Evolutionary conservation across 169 alveolate species (phyloP), one percentile per base, ranked within the genome.

Genomic region (Blepharisma undulans): DNA sequence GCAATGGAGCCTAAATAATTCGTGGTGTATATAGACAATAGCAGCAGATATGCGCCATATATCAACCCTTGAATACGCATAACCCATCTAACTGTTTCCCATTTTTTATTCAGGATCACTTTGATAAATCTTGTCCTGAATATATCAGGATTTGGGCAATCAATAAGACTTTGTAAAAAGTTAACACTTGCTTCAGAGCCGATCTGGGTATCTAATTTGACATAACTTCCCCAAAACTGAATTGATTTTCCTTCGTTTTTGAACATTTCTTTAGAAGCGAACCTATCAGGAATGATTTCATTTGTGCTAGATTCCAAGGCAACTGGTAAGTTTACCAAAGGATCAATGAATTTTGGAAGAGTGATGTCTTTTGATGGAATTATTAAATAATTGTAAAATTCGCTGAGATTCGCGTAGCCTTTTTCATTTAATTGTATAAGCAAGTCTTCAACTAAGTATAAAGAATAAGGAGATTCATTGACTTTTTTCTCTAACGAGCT

Each of bases 321-420:
- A 27, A 86, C 30, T 1, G 48, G 60, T 16, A 71, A 61, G 2
- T 14, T 86, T n/a, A 10, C 48, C 36, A 19, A 21, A 25, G 25
- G 84, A 48, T 82, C 77, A 10, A 34, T 19, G 76, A 82, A 82
- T 30, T 82, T 86, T 48, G 84, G 91, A 66, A 86, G 66, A 18
- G 25, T 72, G 7, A 29, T 19, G 66, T 86, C 60, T 66, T 22
- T 60, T n/a, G 72, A 27, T 72, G 25, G 29, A 4, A 19, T 60
- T 21, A 72, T 25, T 21, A 27, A 60, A 72, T 27, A 66, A 3
- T 72, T n/a, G 18, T 72, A 86, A 22, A 86, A 21, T 12, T 32
- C 84, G 8, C 36, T n/a, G 7, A 86, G 72, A 22, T 36, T 36
- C 18, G 30, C 91, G 71, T 71, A 32, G 27, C 91, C 72, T 25